phyloP scores from a whole-genome alignment of 164 flowering plant species.

The Taxillus chinensis region DNA sequence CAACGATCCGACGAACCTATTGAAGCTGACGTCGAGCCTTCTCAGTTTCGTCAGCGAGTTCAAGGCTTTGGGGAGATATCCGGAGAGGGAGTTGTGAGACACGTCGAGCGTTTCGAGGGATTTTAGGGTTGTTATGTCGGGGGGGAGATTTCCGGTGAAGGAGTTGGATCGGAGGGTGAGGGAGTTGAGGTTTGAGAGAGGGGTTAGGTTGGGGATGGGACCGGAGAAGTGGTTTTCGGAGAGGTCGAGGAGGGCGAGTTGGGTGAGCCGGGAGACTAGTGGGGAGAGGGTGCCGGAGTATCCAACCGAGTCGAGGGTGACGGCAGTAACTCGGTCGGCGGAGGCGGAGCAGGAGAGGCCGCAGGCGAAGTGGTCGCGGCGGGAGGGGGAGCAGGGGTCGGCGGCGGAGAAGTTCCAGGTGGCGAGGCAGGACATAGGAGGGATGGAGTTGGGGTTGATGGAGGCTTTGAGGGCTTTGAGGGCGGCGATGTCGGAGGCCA shows the following conservation, averaged over 20 bases:
- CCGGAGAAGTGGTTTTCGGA: conserved; percentile 62
- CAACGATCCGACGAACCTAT: conserved; percentile 45
- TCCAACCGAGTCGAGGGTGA: conserved; percentile 58
- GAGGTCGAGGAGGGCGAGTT: conserved; percentile 44
- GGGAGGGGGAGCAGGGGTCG: conserved; percentile 54
- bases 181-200: not conserved
- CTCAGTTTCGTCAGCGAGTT: conserved; percentile 20
- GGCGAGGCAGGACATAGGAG: not conserved
- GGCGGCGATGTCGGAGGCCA: not conserved
- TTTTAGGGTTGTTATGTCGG: conserved; percentile 12
- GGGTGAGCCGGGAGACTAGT: conserved; percentile 46
- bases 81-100: conserved; percentile 51
- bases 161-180: not conserved
- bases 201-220: conserved; percentile 25
- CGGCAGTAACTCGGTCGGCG: conserved; percentile 32
- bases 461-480: not conserved
- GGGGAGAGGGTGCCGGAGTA: conserved; percentile 64
- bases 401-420: conserved; percentile 25
- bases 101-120: conserved; percentile 45
- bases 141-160: not conserved
- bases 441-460: not conserved
- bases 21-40: conserved; percentile 70
- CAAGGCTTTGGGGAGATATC: conserved; percentile 36
- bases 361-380: conserved; percentile 47
- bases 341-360: conserved; percentile 48